Evolutionary conservation across 495 filamentous ascomycete species (phyloP).

Genomic region (Sabuloglossum arenarium): DNA sequence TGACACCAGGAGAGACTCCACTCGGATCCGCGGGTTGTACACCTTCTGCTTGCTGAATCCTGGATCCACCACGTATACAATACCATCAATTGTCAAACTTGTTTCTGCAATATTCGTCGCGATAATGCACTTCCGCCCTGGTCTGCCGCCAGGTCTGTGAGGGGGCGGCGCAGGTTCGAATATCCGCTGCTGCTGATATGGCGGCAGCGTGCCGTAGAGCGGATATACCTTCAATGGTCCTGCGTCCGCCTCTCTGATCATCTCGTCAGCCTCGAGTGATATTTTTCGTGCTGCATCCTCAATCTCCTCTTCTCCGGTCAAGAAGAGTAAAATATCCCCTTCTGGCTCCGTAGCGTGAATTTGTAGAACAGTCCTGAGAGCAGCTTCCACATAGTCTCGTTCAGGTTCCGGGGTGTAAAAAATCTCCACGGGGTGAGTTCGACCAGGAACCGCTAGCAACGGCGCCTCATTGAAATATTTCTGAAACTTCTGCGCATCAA

Average conservation of each 20-base stretch:
- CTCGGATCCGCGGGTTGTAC: slow-evolving; percentile 90
- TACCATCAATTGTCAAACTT: slow-evolving; percentile 91
- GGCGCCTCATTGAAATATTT: slow-evolving; percentile 93
- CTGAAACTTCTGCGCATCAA: slow-evolving; percentile 96
- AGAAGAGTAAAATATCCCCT: slow-evolving; percentile 86
- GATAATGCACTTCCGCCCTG: slow-evolving; percentile 88
- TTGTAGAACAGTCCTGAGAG: slow-evolving; percentile 82
- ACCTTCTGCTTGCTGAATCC: slow-evolving; percentile 99
- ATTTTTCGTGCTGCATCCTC: slow-evolving; percentile 92
- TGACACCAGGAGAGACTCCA: slow-evolving; percentile 88
- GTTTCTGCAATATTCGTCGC: slow-evolving; percentile 98
- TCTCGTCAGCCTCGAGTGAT: slow-evolving; percentile 69
- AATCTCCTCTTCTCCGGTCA: slow-evolving; percentile 98
- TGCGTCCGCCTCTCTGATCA: slow-evolving; percentile 71
- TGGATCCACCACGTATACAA: slow-evolving; percentile 96
- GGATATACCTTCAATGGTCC: slow-evolving; percentile 82
- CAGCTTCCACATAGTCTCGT: slow-evolving; percentile 89
- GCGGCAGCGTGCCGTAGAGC: slow-evolving; percentile 84
- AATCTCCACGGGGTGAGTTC: slow-evolving; percentile 92
- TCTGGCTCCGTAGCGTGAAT: slow-evolving; percentile 86
- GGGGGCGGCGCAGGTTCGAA: slow-evolving; percentile 75
- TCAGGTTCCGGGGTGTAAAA: slow-evolving; percentile 97
- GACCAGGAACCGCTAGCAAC: slow-evolving; percentile 78
- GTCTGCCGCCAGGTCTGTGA: slow-evolving; percentile 48
- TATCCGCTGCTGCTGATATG: slow-evolving; percentile 79